Conservation (phyloP, 176 grass and related monocot species). For the barley (Hordeum vulgare) region DNA sequence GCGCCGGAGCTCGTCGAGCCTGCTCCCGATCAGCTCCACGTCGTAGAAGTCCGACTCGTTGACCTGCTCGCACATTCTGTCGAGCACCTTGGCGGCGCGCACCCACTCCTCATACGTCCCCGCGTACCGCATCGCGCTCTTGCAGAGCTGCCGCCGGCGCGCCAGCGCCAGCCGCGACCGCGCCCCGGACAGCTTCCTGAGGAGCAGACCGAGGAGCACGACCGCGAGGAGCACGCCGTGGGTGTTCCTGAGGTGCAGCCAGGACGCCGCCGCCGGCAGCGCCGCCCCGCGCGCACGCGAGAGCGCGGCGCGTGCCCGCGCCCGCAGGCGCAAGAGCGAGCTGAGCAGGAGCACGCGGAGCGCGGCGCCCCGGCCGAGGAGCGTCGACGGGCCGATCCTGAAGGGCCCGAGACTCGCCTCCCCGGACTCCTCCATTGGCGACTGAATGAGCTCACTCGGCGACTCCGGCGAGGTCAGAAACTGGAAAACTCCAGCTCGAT, state of each 20-base stretch:
- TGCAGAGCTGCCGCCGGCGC: constrained; percentile 56
- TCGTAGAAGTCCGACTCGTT: constrained; percentile 63
- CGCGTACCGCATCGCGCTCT: constrained; percentile 49
- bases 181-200: constrained; percentile 48
- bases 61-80: constrained; percentile 53
- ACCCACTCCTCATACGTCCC: constrained; percentile 89
- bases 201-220: constrained; percentile 48
- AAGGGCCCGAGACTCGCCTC: constrained; percentile 58
- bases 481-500: not conserved
- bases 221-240: constrained; percentile 53
- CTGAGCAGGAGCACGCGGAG: constrained; percentile 68
- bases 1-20: constrained; percentile 60
- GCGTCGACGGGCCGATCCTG: constrained; percentile 71
- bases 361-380: constrained; percentile 71
- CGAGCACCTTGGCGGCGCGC: constrained; percentile 85
- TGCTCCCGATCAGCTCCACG: constrained; percentile 70
- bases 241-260: constrained; percentile 69
- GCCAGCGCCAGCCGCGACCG: constrained; percentile 46
- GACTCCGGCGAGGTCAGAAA: not conserved
- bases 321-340: constrained; percentile 48
- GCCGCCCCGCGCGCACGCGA: constrained; percentile 8
- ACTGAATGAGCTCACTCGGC: not conserved
- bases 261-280: constrained; percentile 13
- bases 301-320: constrained; percentile 14
- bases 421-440: constrained; percentile 48